These are phyloP conservation scores for Trichoderma gracile DNA, from an alignment of 2,329 filamentous ascomycete species.

Conservation along the genomic window DNA sequence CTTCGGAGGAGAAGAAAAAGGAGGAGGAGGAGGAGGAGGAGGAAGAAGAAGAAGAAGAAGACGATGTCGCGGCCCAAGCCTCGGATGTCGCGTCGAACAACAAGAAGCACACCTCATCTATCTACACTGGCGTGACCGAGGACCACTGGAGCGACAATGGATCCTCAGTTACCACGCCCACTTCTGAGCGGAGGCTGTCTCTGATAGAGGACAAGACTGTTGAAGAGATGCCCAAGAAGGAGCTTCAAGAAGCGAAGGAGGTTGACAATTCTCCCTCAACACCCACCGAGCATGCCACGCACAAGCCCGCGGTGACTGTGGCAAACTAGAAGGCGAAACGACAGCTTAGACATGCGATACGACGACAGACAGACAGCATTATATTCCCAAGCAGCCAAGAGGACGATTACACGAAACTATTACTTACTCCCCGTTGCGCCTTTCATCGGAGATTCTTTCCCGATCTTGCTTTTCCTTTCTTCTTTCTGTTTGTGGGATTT, in stretches of 20 bases:
- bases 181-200: constrained; percentile 41
- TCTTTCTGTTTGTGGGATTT: constrained; percentile 12
- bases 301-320: neutral
- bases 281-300: constrained; percentile 7
- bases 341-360: constrained; percentile 23
- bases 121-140: constrained; percentile 43
- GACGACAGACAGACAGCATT: constrained; percentile 26
- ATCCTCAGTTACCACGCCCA: constrained; percentile 43
- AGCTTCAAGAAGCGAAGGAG: constrained; percentile 29
- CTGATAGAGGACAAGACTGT: constrained; percentile 36
- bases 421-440: neutral
- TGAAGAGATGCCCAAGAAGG: constrained; percentile 38
- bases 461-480: neutral
- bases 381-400: constrained; percentile 20
- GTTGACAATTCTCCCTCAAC: constrained; percentile 12
- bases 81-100: constrained; percentile 35
- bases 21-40: constrained; percentile 1
- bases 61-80: constrained; percentile 29
- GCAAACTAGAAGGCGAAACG: constrained; percentile 17
- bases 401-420: constrained; percentile 12
- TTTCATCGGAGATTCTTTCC: neutral
- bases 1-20: neutral
- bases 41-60: neutral
- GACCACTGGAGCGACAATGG: constrained; percentile 43
- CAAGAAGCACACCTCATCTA: constrained; percentile 43